Evolutionary conservation across 1,139 yeast genomes (phyloP).

Genomic region (Sugiyamaella novakii): DNA sequence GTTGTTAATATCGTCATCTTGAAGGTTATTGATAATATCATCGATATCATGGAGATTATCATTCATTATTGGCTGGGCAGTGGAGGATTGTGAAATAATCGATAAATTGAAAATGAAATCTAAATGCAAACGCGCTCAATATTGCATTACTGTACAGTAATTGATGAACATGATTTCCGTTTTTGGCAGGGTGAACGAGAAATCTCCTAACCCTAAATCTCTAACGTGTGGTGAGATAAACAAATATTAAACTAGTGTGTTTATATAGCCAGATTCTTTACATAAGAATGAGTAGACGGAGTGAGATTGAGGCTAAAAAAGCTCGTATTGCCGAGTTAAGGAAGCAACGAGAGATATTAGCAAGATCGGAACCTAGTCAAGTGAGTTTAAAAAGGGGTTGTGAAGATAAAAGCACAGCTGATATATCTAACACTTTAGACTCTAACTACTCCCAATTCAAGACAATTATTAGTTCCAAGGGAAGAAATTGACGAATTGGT

Average conservation of each 20-base stretch:
- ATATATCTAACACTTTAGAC: conserved; percentile 13
- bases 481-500: conserved; percentile 32
- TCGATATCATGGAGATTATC: conserved; percentile 3
- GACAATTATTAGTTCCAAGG: conserved; percentile 15
- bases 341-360: conserved; percentile 39
- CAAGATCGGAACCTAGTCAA: conserved; percentile 21
- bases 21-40: conserved; percentile 33
- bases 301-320: conserved; percentile 51
- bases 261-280: neutral
- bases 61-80: neutral
- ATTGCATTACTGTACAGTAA: too few species aligned
- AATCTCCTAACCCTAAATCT: conserved; percentile 6
- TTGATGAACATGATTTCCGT: conserved; percentile 8
- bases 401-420: too few species aligned
- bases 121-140: conserved; percentile 5
- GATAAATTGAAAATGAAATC: too few species aligned
- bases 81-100: neutral
- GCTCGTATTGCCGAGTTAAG: conserved; percentile 51
- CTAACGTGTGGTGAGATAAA: neutral
- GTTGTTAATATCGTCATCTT: conserved; percentile 22
- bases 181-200: neutral
- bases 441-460: neutral
- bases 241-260: too few species aligned
- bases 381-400: neutral
- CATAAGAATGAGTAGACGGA: conserved; percentile 32